Conservation (phyloP, 306 rosid genomes). For the Ceratonia siliqua region DNA sequence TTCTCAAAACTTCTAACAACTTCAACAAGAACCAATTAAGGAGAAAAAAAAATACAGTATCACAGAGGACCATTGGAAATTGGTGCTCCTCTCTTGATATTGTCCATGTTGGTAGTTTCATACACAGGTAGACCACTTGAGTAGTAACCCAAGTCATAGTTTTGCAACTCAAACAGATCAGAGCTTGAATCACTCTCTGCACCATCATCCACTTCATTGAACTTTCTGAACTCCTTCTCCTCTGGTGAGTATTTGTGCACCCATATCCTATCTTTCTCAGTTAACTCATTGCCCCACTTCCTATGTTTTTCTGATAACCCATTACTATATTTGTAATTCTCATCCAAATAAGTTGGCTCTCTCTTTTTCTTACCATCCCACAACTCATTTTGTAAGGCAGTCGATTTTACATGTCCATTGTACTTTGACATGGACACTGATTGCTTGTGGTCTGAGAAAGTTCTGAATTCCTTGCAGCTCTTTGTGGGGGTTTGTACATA, state of each 20-base stretch:
- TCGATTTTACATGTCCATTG: slow-evolving; percentile 41
- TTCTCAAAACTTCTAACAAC: slow-evolving; percentile 46
- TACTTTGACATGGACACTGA: slow-evolving; percentile 40
- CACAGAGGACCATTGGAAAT: slow-evolving; percentile 64
- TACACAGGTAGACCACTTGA: slow-evolving; percentile 89
- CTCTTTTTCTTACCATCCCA: slow-evolving; percentile 53
- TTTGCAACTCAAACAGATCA: slow-evolving; percentile 91
- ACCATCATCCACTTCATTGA: slow-evolving; percentile 65
- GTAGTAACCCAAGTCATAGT: slow-evolving; percentile 78
- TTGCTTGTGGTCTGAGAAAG: slow-evolving; percentile 54
- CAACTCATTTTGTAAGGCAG: slow-evolving; percentile 44
- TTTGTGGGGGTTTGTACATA: slow-evolving; percentile 70
- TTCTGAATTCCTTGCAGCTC: slow-evolving; percentile 67
- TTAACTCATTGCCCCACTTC: slow-evolving; percentile 34
- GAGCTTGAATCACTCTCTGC: slow-evolving; percentile 97
- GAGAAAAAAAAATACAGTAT: slow-evolving; percentile 33
- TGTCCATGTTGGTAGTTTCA: slow-evolving; percentile 93
- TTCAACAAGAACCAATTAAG: slow-evolving; percentile 38
- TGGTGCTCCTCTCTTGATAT: slow-evolving; percentile 80
- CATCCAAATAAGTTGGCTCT: slow-evolving; percentile 42
- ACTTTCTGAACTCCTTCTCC: slow-evolving; percentile 34
- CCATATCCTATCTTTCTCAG: slow-evolving; percentile 42
- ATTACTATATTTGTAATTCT: slow-evolving; percentile 36
- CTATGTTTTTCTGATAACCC: slow-evolving; percentile 53
- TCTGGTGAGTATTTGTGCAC: slow-evolving; percentile 32